Evolutionary conservation across 441 rosid genomes (phyloP), one percentile per base, ranked within the genome.

Genomic region (Gossypium davidsonii): DNA sequence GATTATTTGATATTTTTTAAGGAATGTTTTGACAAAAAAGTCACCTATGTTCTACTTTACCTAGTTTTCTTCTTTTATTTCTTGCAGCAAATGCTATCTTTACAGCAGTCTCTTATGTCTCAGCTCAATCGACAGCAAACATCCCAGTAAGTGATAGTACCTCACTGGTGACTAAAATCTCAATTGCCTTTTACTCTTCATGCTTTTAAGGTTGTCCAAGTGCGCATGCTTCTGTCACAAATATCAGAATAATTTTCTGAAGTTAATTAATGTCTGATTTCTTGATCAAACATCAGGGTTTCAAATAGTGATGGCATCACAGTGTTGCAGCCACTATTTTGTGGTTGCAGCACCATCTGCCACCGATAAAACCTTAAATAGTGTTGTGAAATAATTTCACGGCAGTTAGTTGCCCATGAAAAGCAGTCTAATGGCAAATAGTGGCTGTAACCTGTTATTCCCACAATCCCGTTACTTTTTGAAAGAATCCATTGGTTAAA

Each of bases 41-140:
- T 52, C 20, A 44, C 74, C 53, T 74, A 23, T 72, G 31, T 63
- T 28, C 34, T 28, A 26, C 65, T 73, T 71, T 70, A 53, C 58
- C 66, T 26, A 46, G 23, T 20, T 25, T 74, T 23, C 15, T 74
- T 23, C 15, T 71, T 66, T 57, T 65, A 66, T 64, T 34, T 23
- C 71, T 25, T 79, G 80, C 77, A 88, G 91, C 88, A 84, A 84
- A 82, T 86, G 87, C 79, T 84, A 76, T 31, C 85, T 39, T 52
- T 88, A 74, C 86, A 88, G 80, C 90, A 85, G 67, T 79, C 90
- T 39, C 77, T 88, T 79, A 42, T 83, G 46, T 77, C 91, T 73
- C 87, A 80, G 71, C 82, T 71, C 42, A 86, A 80, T 55, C 83
- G 75, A 73, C 82, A 82, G 74, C 82, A 82, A 55, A 62, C 84